These are phyloP conservation scores for Cupressus sempervirens DNA, from an alignment of 75 land plant species.

Conservation along the genomic window DNA sequence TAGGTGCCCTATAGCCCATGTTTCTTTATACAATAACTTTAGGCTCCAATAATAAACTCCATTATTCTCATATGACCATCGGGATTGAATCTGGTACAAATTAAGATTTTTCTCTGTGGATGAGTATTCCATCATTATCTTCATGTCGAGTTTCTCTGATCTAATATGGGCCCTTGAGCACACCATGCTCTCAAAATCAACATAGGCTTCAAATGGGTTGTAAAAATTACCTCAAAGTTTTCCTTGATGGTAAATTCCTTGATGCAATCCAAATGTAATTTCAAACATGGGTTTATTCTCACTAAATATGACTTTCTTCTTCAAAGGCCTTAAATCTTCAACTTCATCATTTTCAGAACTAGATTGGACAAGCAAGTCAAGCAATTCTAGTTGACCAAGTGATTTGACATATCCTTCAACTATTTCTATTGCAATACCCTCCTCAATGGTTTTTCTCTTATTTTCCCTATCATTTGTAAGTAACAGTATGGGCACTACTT, in stretches of 20 bases:
- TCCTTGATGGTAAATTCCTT: constrained; percentile 92
- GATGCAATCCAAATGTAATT: constrained; percentile 78
- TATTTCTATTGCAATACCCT: constrained; percentile 82
- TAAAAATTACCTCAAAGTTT: constrained; percentile 91
- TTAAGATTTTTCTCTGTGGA: too few relatives aligned
- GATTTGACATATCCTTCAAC: constrained; percentile 90
- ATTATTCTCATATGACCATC: too few relatives aligned
- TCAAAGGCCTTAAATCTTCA: constrained; percentile 88
- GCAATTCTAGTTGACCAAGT: constrained; percentile 71
- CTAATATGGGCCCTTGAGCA: too few relatives aligned
- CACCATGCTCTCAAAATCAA: constrained; percentile 98
- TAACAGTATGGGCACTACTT: constrained; percentile 49
- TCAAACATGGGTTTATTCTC: constrained; percentile 99
- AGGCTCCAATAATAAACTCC: too few relatives aligned
- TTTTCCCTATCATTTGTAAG: constrained; percentile 94
- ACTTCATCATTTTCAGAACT: constrained; percentile 41
- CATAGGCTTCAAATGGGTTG: constrained; percentile 95
- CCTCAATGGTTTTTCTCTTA: constrained; percentile 80
- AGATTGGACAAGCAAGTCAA: constrained; percentile 75
- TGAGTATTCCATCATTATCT: too few relatives aligned
- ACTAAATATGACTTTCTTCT: constrained; percentile 65
- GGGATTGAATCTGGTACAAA: too few relatives aligned
- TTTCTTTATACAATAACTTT: too few relatives aligned
- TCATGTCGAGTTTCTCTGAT: too few relatives aligned
- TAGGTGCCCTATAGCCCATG: too few relatives aligned